A percentile compares a stretch with the other conserved stretches of the same genome.
Evolutionary conservation across 768 basidiomycete species (phyloP).

Genomic region (Lyophyllum shimeji): DNA sequence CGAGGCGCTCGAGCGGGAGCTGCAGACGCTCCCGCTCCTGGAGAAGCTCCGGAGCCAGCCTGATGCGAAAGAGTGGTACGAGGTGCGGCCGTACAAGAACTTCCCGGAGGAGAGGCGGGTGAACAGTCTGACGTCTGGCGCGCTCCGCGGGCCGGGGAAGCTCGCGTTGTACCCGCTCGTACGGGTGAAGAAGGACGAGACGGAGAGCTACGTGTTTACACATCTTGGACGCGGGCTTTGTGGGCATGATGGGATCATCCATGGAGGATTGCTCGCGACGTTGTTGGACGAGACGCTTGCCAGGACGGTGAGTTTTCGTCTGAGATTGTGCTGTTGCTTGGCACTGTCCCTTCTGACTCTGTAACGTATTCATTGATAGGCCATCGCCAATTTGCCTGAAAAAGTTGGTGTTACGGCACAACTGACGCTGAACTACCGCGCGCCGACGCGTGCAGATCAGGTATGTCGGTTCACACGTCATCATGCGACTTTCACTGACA

Average conservation of each 20-base stretch:
- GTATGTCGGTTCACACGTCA: conserved; percentile 31
- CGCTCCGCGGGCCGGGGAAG: conserved; percentile 85
- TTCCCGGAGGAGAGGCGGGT: conserved; percentile 73
- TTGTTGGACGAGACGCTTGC: conserved; percentile 84
- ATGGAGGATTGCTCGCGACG: conserved; percentile 91
- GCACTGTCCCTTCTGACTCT: not conserved
- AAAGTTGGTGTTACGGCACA: conserved; percentile 93
- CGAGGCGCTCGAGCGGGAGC: conserved; percentile 58
- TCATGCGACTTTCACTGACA: not conserved
- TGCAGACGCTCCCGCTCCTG: conserved; percentile 56
- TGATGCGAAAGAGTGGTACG: conserved; percentile 68
- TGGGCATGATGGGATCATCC: conserved; percentile 92
- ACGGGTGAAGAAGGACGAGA: conserved; percentile 72
- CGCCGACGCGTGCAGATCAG: conserved; percentile 89
- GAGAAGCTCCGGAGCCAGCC: conserved; percentile 45
- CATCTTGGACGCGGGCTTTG: conserved; percentile 88
- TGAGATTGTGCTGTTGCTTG: not conserved
- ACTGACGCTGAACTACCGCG: conserved; percentile 76
- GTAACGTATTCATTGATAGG: conserved; percentile 42
- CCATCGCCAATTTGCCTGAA: conserved; percentile 81
- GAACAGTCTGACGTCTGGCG: conserved; percentile 83
- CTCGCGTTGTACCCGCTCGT: conserved; percentile 81
- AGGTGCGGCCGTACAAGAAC: conserved; percentile 68
- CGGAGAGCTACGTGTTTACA: conserved; percentile 65
- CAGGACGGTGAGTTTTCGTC: conserved; percentile 60